Evolutionary conservation across 2,329 filamentous ascomycete genomes (phyloP), one percentile per base, ranked within the genome.

Genomic region (Leptographium flavum): DNA sequence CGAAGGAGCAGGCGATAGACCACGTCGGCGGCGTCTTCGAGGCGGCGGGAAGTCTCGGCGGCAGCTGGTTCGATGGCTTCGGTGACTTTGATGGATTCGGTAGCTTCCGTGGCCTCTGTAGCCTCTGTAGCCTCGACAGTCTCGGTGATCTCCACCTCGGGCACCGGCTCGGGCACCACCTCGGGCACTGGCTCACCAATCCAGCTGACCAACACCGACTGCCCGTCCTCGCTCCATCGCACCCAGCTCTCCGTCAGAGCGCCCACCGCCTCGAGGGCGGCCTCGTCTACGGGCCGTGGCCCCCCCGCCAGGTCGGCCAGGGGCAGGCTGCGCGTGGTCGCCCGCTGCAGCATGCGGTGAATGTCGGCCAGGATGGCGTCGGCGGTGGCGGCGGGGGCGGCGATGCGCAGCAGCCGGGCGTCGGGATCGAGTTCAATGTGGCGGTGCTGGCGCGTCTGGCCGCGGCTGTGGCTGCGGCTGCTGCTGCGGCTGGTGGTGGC

Each of bases 1-100:
- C 59, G 60, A 30, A 63, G 54, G 3, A 75, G 54, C 4, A 74
- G 60, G 27, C 72, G 67, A 39, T 63, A 55, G 15, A 71, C 68
- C 14, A 66, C 56, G 36, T 74, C 68, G 30, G 58, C 59, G 2
- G 59, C 53, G 44, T 64, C 59, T 53, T 74, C 48, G 25, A 49
- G 33, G 19, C 11, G 27, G 15, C 9, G 11, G 56, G 58, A n/a
- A n/a, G n/a, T 5, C 3, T 40, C 30, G 40, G 19, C 2, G 10
- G 38, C 13, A 1, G 14, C 32, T 1, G 35, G 23, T n/a, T n/a
- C n/a, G n/a, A n/a, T n/a, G n/a, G n/a, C n/a, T n/a, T n/a, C n/a
- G n/a, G n/a, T n/a, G n/a, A n/a, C n/a, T n/a, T n/a, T n/a, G n/a
- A n/a, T n/a, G n/a, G n/a, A n/a, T n/a, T n/a, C n/a, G n/a, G n/a